These are phyloP conservation scores for Heliamphora exappendiculata DNA, from an alignment of 148 eudicot genomes.

Conservation along the genomic window DNA sequence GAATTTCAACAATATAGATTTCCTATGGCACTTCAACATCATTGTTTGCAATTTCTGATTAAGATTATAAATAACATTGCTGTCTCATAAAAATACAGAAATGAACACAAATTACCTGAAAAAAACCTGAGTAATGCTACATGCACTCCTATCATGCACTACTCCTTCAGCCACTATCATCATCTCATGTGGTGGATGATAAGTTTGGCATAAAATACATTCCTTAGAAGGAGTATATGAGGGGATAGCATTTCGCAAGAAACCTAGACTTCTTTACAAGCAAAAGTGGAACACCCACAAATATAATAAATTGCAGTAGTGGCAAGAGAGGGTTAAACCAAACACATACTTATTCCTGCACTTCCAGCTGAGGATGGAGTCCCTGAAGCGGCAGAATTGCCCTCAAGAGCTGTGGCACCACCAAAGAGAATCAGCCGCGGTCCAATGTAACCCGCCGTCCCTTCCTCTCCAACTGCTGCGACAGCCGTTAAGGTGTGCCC, in stretches of 20 bases:
- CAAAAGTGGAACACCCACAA: background rate
- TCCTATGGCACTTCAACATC: background rate
- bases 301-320: slow-evolving; percentile 39
- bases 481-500: slow-evolving; percentile 96
- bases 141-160: too few species aligned
- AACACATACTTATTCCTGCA: slow-evolving; percentile 86
- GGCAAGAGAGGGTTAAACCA: slow-evolving; percentile 42
- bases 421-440: slow-evolving; percentile 88
- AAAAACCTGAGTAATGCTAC: too few species aligned
- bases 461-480: slow-evolving; percentile 91
- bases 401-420: slow-evolving; percentile 97
- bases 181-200: too few species aligned
- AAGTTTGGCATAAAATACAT: too few species aligned
- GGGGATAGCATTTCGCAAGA: too few species aligned
- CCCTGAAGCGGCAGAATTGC: slow-evolving; percentile 75
- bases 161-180: too few species aligned
- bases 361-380: slow-evolving; percentile 94
- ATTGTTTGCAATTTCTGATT: background rate
- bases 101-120: background rate
- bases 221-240: too few species aligned
- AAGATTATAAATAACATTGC: background rate
- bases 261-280: too few species aligned
- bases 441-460: slow-evolving; percentile 64
- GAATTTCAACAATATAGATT: background rate
- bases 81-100: background rate